Percentiles rank a stretch among this genome's conserved stretches.
These are phyloP conservation scores for Herpetospermum pedunculosum DNA, from an alignment of 306 rosid species.

Conservation along the genomic window DNA sequence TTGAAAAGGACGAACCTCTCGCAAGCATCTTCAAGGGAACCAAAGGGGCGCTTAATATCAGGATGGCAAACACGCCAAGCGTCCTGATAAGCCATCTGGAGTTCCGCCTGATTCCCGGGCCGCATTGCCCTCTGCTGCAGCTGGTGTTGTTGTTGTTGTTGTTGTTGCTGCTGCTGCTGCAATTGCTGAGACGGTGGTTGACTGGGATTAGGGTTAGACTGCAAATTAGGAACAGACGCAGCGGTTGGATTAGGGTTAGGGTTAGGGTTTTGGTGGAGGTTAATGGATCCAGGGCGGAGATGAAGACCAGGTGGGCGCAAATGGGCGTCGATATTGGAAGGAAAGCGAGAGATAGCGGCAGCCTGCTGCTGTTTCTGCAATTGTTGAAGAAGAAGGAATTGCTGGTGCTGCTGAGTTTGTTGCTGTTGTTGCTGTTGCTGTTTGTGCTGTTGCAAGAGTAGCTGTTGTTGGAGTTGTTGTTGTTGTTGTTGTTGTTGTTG, in stretches of 20 bases:
- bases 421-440: constrained; percentile 24
- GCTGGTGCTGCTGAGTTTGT: constrained; percentile 31
- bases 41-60: constrained; percentile 79
- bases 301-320: constrained; percentile 47
- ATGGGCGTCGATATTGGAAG: constrained; percentile 86
- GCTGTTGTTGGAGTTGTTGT: constrained; percentile 36
- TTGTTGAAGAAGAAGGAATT: constrained; percentile 50
- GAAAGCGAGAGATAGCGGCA: constrained; percentile 77
- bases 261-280: constrained; percentile 31
- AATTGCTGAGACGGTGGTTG: constrained; percentile 12
- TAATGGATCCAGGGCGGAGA: constrained; percentile 37
- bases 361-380: constrained; percentile 50
- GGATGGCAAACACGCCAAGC: constrained; percentile 95
- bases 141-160: neutral
- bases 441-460: constrained; percentile 32
- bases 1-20: constrained; percentile 39
- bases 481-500: constrained; percentile 42
- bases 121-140: constrained; percentile 43
- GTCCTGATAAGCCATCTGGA: constrained; percentile 93
- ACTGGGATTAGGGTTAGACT: constrained; percentile 33
- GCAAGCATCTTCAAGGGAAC: constrained; percentile 89
- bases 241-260: constrained; percentile 15
- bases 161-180: constrained; percentile 13
- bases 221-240: constrained; percentile 17
- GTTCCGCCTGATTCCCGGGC: constrained; percentile 70